Evolutionary conservation across 2,329 filamentous ascomycete species (phyloP), one percentile per base, ranked within the genome.

Genomic region (Beauveria rudraprayagi): DNA sequence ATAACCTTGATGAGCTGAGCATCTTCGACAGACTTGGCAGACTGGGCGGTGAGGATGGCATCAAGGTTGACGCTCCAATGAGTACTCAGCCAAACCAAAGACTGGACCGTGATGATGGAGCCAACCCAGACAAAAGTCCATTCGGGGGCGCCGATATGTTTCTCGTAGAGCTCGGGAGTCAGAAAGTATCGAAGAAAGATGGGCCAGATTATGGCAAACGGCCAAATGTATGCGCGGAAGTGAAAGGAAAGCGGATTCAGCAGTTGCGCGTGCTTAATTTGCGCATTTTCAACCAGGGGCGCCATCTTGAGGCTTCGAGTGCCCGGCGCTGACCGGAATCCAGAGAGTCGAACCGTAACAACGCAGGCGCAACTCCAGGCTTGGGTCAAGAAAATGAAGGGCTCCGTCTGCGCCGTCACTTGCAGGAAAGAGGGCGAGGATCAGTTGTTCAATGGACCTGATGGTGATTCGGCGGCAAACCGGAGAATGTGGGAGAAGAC

Each of bases 121-220:
- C 90, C 93, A 66, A 89, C 84, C 87, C 91, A 99, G 65, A 99
- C 91, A 72, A 96, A 96, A 1, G 95, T 97, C 93, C 94, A 99
- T 80, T 99, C 94, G 68, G 89, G 87, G n/a, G 89, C 92, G 69
- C 89, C 85, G 66, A 99, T 95, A 78, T 97, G 87, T 71, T 87
- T 88, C 66, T 96, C 89, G 75, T 99, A 99, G 66, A 90, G 86
- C 59, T 91, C 88, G 64, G 86, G 81, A 24, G 86, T 89, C 59
- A 96, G 85, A 74, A 96, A 97, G 75, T 92, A 86, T 73, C 90
- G 85, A 66, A 96, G 84, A 76, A 97, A 97, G 69, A 89, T 78
- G 57, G 95, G 94, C 92, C 95, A 99, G 70, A 92, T 80, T 67
- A 97, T 86, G 63, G 88, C 79, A 71, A 97, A 99, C 0, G 94